Base-by-base conservation (phyloP, 2,329 filamentous ascomycete species). In the Cladobotryum protrusum region DNA sequence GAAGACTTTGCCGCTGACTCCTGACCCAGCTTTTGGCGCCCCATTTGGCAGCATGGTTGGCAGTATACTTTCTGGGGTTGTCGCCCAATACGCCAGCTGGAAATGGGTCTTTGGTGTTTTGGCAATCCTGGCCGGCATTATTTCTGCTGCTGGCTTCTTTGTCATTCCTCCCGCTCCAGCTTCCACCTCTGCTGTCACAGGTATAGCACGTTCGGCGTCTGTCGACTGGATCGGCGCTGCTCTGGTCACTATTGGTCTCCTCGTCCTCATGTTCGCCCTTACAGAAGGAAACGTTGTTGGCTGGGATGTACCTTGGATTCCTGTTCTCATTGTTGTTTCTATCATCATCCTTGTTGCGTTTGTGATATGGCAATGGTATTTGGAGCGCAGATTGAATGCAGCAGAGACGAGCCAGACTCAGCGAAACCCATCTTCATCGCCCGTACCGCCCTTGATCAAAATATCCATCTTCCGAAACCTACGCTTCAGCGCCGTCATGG, bases 231-330 rank as follows among this genome's bases (percentile, higher is more conserved):
- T 83, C 9, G 85, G 85, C 4, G 83, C 79, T 0, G 70, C 74
- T 0, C 69, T 86, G 37, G 75, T 87, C 55, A 87, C 85, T 0
- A 61, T 72, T 1, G 81, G 80, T 0, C 71, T 86, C 3, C 66
- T 87, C 8, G 74, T 80, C 0, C 71, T 88, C 9, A 71, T 87
- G 34, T 85, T 87, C 52, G 79, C 82, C 1, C 69, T 88, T 24
- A 85, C 84, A 0, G 78, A 87, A 60, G 85, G 84, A 17, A 86
- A 86, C 55, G 79, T 85, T 0, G 78, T 83, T 2, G 84, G 85
- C 5, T 89, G 85, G 85, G 63, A 66, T 7, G 79, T 76, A 0
- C 74, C 82, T 0, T 87, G 81, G 77, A 73, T 87, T 5, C 74
- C 79, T 1, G 69, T 72, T 2, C 65, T 86, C 14, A 78, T 86